Evolutionary conservation across 2,329 filamentous ascomycete species (phyloP), one percentile per base, ranked within the genome.

Genomic region (Fusarium heterosporum): DNA sequence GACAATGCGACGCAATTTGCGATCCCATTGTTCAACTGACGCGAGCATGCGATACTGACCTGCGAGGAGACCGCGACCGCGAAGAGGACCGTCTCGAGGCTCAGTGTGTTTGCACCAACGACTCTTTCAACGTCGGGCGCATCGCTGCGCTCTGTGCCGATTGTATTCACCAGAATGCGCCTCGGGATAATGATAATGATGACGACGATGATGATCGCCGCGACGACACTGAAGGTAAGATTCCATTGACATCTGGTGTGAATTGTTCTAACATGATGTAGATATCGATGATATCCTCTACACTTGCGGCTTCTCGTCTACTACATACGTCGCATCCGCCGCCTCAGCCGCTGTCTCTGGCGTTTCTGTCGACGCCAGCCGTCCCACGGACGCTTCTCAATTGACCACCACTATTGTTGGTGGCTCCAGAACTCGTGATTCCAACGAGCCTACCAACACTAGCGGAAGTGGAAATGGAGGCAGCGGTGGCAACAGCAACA

Each of bases 101-200:
- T 13, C 78, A 81, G 66, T 81, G 80, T 61, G 66, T 81, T 51
- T 80, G 80, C 74, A 77, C 77, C 65, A 79, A 82, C 73, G 62
- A 72, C 47, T 78, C 78, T 69, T 78, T 82, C 70, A 68, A 80
- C 68, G 80, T 81, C 48, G 64, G 46, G 25, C 59, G 66, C 17
- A 66, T 80, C 47, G 74, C 78, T 17, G 77, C 71, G 4, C 73
- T 79, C 19, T 81, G 79, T 61, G 73, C 75, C 49, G 74, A 73
- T 53, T 81, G 79, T 62, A 77, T 81, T 61, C 68, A 70, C 32
- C 74, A 80, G 72, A 76, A 76, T 49, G 61, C 61, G 32, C 57
- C 50, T 13, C 57, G 61, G 13, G 45, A 71, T 25, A 55, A 67
- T 16, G 45, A 71, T 29, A 58, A 73, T 4, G 55, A 71, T 2